These are phyloP conservation scores for Fraxinus americana DNA, from an alignment of 257 asterid species.

Conservation along the genomic window DNA sequence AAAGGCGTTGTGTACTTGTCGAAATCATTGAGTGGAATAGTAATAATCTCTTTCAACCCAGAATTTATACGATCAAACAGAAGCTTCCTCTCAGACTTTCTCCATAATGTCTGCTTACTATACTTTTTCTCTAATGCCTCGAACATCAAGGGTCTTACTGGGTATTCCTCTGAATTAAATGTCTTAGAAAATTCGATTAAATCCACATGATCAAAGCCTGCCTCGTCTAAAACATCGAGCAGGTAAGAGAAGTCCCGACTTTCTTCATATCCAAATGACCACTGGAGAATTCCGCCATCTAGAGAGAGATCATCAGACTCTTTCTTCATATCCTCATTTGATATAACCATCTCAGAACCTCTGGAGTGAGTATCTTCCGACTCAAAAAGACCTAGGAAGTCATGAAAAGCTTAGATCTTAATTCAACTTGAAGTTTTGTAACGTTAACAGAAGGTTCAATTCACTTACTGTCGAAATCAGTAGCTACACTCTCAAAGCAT, in stretches of 20 bases:
- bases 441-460: not conserved
- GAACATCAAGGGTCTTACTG: slow-evolving; percentile 51
- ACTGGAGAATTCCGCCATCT: slow-evolving; percentile 34
- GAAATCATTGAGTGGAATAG: slow-evolving; percentile 29
- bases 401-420: slow-evolving; percentile 20
- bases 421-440: slow-evolving; percentile 15
- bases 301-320: slow-evolving; percentile 30
- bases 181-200: slow-evolving; percentile 35
- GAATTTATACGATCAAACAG: slow-evolving; percentile 68
- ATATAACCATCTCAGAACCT: slow-evolving; percentile 58
- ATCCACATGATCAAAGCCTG: slow-evolving; percentile 34
- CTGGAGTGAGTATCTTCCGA: slow-evolving; percentile 56
- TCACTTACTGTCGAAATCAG: slow-evolving; percentile 36
- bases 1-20: slow-evolving; percentile 23
- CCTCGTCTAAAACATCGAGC: slow-evolving; percentile 74
- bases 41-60: slow-evolving; percentile 42
- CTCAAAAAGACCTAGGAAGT: slow-evolving; percentile 48
- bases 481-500: slow-evolving; percentile 32
- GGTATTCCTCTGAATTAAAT: slow-evolving; percentile 49
- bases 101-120: slow-evolving; percentile 67
- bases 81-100: slow-evolving; percentile 59
- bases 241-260: slow-evolving; percentile 65
- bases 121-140: slow-evolving; percentile 66
- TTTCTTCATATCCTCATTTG: slow-evolving; percentile 49
- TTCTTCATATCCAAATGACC: slow-evolving; percentile 43